Percentiles rank a stretch among this genome's conserved stretches.
Conservation (phyloP, 768 basidiomycete species). For the Tephrocybe sp. region DNA sequence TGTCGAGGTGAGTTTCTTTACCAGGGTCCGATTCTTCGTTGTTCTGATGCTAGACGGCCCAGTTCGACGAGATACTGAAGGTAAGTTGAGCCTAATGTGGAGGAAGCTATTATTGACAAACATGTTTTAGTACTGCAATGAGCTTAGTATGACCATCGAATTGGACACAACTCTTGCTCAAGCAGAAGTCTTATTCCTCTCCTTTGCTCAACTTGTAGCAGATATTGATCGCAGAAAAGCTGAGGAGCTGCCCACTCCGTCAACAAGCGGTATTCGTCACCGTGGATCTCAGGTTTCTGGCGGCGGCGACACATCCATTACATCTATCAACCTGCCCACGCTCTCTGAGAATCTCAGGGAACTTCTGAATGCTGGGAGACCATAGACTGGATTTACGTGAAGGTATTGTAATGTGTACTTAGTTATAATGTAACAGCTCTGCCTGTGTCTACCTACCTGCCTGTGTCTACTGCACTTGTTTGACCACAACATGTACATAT, state of each 20-base stretch:
- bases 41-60: too few species aligned
- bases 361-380: constrained; percentile 48
- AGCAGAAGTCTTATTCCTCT: constrained; percentile 95
- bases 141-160: constrained; percentile 95
- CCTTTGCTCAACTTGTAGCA: constrained; percentile 84
- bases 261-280: constrained; percentile 29
- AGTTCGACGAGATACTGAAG: constrained; percentile 86
- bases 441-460: too few species aligned
- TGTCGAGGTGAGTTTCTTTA: constrained; percentile 65
- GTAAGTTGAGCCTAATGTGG: constrained; percentile 33
- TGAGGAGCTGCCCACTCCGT: constrained; percentile 48
- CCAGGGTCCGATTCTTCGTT: too few species aligned
- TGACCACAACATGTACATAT: too few species aligned
- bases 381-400: not conserved
- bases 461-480: too few species aligned
- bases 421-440: too few species aligned
- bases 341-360: constrained; percentile 66
- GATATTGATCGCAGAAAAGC: constrained; percentile 83
- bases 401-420: too few species aligned
- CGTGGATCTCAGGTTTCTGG: constrained; percentile 14
- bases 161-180: constrained; percentile 94
- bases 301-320: constrained; percentile 5
- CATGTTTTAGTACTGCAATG: constrained; percentile 76
- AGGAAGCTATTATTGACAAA: constrained; percentile 10
- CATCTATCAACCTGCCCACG: constrained; percentile 41